Evolutionary conservation across 2,329 filamentous ascomycete species (phyloP), one percentile per base, ranked within the genome.

Genomic region (Cladosporium sp.): DNA sequence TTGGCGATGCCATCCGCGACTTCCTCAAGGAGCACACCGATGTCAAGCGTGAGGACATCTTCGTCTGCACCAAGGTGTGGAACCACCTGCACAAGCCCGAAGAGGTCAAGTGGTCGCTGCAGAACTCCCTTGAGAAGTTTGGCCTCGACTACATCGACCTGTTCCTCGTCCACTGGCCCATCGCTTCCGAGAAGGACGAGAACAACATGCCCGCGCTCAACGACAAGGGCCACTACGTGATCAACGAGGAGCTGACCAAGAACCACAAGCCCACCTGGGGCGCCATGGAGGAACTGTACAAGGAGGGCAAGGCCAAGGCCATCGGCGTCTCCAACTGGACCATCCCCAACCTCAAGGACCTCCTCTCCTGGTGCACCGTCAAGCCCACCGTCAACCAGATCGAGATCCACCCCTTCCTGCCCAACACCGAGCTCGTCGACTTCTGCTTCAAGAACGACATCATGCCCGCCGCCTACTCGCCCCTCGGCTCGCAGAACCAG

Each of bases 401-500:
- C 62, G 83, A 85, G 72, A 80, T 82, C 26, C 83, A 85, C 67
- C 83, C 83, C 2, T 84, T 82, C 75, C 81, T 91, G 61, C 89
- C 90, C 77, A 89, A 90, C 74, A 82, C 81, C 6, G 80, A 83
- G 66, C 80, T 91, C 14, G 64, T 90, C 35, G 77, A 80, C 18
- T 91, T 85, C 77, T 84, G 84, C 75, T 82, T 81, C 70, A 76
- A 83, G 72, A 79, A 89, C 72, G 77, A 80, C 64, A 90, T 91
- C 70, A 70, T 86, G 62, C 79, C 82, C 44, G 76, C 79, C 55
- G 85, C 84, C 1, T 87, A 85, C 78, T 82, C 73, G 0, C 85
- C 87, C 1, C 80, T 91, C 6, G 88, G 88, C 49, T 89, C 86
- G 23, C 88, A 90, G 78, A 88, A 89, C 80, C 88, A 90, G 78